These are phyloP conservation scores for Tulasnella calospora DNA, from an alignment of 768 basidiomycete genomes.

Conservation along the genomic window DNA sequence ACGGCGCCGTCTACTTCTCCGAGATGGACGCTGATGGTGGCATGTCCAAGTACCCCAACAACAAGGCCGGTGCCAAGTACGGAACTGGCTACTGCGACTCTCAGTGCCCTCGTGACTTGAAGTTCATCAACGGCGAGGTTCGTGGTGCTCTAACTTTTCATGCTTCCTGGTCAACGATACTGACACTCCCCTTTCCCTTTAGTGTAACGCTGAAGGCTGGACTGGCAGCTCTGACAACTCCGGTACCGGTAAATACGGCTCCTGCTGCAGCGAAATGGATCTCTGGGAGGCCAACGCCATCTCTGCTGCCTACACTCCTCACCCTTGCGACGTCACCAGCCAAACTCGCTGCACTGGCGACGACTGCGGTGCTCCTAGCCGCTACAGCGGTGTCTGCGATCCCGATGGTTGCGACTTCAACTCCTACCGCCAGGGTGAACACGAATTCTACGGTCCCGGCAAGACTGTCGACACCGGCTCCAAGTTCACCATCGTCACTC, in stretches of 20 bases:
- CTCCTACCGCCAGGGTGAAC: constrained; percentile 53
- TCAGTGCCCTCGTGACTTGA: constrained; percentile 55
- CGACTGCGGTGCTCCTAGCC: constrained; percentile 41
- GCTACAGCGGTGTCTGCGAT: constrained; percentile 42
- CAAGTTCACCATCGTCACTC: constrained; percentile 55
- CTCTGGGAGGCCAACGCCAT: constrained; percentile 56
- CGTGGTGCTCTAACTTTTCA: constrained; percentile 27
- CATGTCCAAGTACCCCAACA: constrained; percentile 45
- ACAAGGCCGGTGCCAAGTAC: constrained; percentile 56
- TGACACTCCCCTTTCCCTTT: background rate
- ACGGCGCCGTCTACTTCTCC: constrained; percentile 57
- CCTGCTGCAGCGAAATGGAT: constrained; percentile 58
- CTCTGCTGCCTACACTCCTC: constrained; percentile 52
- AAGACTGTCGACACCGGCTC: constrained; percentile 48
- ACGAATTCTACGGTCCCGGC: constrained; percentile 47
- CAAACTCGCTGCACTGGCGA: constrained; percentile 44
- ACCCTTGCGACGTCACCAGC: constrained; percentile 44
- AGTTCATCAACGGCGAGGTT: constrained; percentile 55
- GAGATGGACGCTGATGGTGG: constrained; percentile 60
- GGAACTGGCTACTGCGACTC: constrained; percentile 65
- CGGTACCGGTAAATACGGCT: constrained; percentile 45
- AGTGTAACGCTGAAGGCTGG: constrained; percentile 51
- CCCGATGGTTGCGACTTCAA: constrained; percentile 59
- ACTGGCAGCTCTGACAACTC: constrained; percentile 39
- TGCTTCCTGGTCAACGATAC: background rate